Evolutionary conservation across 345 rosid species (phyloP).

Genomic region (Lepidium aucheri): DNA sequence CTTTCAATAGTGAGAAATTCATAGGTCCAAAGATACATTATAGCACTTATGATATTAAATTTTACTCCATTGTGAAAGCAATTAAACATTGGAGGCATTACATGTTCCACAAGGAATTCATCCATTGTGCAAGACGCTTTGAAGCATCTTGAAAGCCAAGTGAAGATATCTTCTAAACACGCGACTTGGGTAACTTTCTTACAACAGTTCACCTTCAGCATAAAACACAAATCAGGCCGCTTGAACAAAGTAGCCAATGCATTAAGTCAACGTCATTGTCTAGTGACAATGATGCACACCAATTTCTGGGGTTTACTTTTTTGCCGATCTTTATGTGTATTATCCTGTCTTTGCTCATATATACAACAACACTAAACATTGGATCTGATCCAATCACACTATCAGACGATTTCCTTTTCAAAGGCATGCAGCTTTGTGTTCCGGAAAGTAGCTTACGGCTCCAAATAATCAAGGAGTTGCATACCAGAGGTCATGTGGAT

Average conservation of each 20-base stretch:
- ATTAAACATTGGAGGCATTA: neutral
- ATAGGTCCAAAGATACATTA: neutral
- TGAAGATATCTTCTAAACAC: neutral
- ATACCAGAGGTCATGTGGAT: neutral
- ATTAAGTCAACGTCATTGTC: no score
- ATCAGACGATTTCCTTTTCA: no score
- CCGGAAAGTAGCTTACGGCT: neutral
- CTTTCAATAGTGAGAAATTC: no score
- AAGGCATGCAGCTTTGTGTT: no score
- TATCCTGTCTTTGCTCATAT: no score
- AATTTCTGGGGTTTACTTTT: no score
- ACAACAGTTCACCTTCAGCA: neutral
- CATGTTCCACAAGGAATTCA: neutral
- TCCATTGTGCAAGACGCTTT: neutral
- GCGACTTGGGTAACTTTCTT: neutral
- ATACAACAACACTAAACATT: no score
- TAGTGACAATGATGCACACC: no score
- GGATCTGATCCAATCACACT: no score
- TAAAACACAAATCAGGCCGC: neutral
- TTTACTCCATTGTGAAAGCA: neutral
- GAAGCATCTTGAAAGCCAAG: neutral
- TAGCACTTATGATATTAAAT: neutral
- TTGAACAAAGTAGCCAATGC: no score
- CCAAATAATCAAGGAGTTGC: neutral
- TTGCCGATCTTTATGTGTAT: no score